phyloP scores from a whole-genome alignment of 2,329 filamentous ascomycete species.

The Cercospora sp. region DNA sequence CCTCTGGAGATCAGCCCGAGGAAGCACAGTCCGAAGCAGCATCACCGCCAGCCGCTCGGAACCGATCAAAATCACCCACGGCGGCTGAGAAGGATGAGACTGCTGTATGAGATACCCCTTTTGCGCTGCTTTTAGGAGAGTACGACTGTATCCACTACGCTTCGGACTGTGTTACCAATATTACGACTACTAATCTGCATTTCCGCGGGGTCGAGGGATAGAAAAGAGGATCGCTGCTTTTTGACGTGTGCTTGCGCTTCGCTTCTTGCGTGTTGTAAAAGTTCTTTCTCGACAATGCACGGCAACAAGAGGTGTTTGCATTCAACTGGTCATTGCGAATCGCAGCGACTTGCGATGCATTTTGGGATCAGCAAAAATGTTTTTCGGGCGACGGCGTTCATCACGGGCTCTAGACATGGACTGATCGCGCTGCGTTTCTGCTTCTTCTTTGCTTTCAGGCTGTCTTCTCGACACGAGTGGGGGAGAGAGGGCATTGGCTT shows the following conservation, averaged over 20 bases:
- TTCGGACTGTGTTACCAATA: slow-evolving; percentile 27
- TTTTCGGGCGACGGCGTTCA: slow-evolving; percentile 22
- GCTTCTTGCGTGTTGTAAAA: slow-evolving; percentile 18
- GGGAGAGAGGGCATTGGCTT: slow-evolving; percentile 9
- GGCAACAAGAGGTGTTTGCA: slow-evolving; percentile 16
- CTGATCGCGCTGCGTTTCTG: slow-evolving; percentile 22
- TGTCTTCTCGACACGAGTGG: background rate
- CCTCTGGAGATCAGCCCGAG: slow-evolving; percentile 60
- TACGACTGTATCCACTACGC: slow-evolving; percentile 31
- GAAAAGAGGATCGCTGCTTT: slow-evolving; percentile 14
- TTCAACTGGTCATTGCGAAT: slow-evolving; percentile 2
- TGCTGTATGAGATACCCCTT: slow-evolving; percentile 36
- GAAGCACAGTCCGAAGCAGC: slow-evolving; percentile 54
- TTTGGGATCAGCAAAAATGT: slow-evolving; percentile 14
- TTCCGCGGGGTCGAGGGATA: slow-evolving; percentile 17
- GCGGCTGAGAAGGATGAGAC: slow-evolving; percentile 34
- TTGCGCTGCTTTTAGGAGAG: slow-evolving; percentile 23
- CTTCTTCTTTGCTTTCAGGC: slow-evolving; percentile 20
- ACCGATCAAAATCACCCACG: slow-evolving; percentile 34
- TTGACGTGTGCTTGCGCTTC: slow-evolving; percentile 7
- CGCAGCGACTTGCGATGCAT: slow-evolving; percentile 12
- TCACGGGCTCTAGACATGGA: slow-evolving; percentile 19
- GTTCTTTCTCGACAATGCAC: slow-evolving; percentile 16
- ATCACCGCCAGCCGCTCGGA: slow-evolving; percentile 37
- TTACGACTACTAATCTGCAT: slow-evolving; percentile 29